These are phyloP conservation scores for Cercospora sp. DNA, from an alignment of 2,329 filamentous ascomycete species.

Conservation along the genomic window DNA sequence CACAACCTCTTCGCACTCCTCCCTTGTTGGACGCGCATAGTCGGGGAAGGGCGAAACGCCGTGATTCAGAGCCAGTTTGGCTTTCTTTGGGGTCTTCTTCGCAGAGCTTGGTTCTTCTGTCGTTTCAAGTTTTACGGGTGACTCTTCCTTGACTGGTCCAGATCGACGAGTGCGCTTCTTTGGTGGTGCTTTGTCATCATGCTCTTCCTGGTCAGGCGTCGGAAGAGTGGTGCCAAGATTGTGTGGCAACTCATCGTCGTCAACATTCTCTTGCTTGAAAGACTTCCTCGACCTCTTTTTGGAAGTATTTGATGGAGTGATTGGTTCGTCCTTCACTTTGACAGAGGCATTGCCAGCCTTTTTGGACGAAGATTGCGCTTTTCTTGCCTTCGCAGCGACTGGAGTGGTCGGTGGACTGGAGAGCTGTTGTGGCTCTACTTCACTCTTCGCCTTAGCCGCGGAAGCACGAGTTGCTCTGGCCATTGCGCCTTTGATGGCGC, in stretches of 20 bases:
- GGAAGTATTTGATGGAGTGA: slow-evolving; percentile 24
- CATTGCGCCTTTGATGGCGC: slow-evolving; percentile 18
- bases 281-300: slow-evolving; percentile 43
- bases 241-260: slow-evolving; percentile 56
- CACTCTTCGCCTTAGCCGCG: slow-evolving; percentile 20
- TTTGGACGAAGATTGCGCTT: slow-evolving; percentile 29
- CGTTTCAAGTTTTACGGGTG: slow-evolving; percentile 14
- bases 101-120: slow-evolving; percentile 26
- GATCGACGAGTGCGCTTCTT: slow-evolving; percentile 32
- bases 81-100: slow-evolving; percentile 44
- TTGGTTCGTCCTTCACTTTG: slow-evolving; percentile 6
- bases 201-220: slow-evolving; percentile 33
- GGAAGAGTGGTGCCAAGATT: slow-evolving; percentile 51
- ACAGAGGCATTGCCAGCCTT: slow-evolving; percentile 11
- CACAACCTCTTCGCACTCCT: slow-evolving; percentile 70
- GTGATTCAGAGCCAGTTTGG: slow-evolving; percentile 48
- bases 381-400: slow-evolving; percentile 34
- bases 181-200: slow-evolving; percentile 28
- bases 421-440: slow-evolving; percentile 40
- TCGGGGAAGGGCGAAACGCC: slow-evolving; percentile 66
- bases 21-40: slow-evolving; percentile 62
- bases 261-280: slow-evolving; percentile 41
- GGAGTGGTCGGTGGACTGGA: slow-evolving; percentile 48
- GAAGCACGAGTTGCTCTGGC: slow-evolving; percentile 32
- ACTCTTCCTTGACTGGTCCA: slow-evolving; percentile 16